A percentile compares a stretch with the other conserved stretches of the same genome.
phyloP scores from a whole-genome alignment of 2,329 filamentous ascomycete species.

The Volutella citrinella region DNA sequence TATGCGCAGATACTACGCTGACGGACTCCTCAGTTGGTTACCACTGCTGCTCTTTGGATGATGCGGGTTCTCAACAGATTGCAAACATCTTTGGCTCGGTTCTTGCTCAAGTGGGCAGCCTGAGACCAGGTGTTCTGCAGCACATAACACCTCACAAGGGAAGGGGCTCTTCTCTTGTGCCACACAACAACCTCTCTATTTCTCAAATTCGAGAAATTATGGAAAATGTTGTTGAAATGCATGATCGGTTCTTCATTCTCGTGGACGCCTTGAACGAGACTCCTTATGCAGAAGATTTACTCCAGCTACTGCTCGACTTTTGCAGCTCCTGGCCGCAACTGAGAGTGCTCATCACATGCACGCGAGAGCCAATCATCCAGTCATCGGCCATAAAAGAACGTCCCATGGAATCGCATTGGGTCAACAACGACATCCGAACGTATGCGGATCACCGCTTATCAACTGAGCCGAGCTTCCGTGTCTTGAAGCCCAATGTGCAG shows the following conservation, averaged over 20 bases:
- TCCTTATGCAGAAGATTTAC: conserved; percentile 9
- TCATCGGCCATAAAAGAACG: conserved; percentile 8
- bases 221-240: conserved; percentile 7
- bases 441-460: conserved; percentile 19
- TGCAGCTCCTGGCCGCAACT: conserved; percentile 15
- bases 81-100: conserved; percentile 27
- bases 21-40: conserved; percentile 17
- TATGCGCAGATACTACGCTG: conserved; percentile 1
- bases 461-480: conserved; percentile 15
- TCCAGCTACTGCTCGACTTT: conserved; percentile 11
- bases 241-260: conserved; percentile 16
- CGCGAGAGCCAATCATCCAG: conserved; percentile 8
- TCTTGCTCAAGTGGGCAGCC: conserved; percentile 18
- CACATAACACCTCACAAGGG: conserved; percentile 14
- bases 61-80: conserved; percentile 23
- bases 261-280: conserved; percentile 24
- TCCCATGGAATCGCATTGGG: conserved; percentile 13
- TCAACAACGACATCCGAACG: conserved; percentile 21
- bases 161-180: conserved; percentile 9
- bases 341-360: conserved; percentile 20
- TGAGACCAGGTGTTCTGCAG: conserved; percentile 12
- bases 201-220: conserved; percentile 12
- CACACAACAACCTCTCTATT: conserved; percentile 17
- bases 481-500: conserved; percentile 16
- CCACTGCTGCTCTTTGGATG: conserved; percentile 23